These are phyloP conservation scores for Polytrichum commune DNA, from an alignment of 225 moss, liverwort and hornwort genomes.

Conservation along the genomic window DNA sequence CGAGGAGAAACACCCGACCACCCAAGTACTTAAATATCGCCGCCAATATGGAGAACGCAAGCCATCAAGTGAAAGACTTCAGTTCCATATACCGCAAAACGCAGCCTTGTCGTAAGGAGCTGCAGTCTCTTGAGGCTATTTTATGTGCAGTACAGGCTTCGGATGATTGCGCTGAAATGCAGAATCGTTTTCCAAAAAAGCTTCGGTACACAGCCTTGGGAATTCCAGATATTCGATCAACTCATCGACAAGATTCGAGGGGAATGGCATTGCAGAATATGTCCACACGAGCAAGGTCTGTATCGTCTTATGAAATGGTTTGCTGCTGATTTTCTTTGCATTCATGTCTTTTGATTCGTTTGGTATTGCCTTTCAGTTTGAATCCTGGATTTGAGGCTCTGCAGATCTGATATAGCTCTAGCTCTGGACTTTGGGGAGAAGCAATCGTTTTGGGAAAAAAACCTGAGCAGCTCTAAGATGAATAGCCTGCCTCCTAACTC, in stretches of 20 bases:
- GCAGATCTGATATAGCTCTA: neutral
- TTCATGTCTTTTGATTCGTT: neutral
- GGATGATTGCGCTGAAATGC: neutral
- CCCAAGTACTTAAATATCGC: slow-evolving; percentile 32
- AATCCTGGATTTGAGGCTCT: neutral
- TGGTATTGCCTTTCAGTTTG: neutral
- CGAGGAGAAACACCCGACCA: slow-evolving; percentile 43
- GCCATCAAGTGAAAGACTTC: neutral
- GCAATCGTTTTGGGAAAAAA: neutral
- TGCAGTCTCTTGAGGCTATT: slow-evolving; percentile 2
- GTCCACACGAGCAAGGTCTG: neutral
- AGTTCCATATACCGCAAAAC: slow-evolving; percentile 5
- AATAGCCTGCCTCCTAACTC: neutral
- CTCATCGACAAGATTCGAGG: slow-evolving; percentile 1
- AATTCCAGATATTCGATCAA: neutral
- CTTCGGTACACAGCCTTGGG: neutral
- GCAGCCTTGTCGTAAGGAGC: slow-evolving; percentile 20
- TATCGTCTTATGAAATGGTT: neutral
- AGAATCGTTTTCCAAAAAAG: neutral
- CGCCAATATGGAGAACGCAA: slow-evolving; percentile 14
- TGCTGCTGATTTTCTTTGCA: neutral
- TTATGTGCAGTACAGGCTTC: neutral
- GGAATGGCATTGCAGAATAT: neutral
- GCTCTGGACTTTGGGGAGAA: neutral
- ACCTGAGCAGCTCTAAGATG: neutral